Conservation (phyloP, 805 yeast genomes). For the Blastobotrys americana region DNA sequence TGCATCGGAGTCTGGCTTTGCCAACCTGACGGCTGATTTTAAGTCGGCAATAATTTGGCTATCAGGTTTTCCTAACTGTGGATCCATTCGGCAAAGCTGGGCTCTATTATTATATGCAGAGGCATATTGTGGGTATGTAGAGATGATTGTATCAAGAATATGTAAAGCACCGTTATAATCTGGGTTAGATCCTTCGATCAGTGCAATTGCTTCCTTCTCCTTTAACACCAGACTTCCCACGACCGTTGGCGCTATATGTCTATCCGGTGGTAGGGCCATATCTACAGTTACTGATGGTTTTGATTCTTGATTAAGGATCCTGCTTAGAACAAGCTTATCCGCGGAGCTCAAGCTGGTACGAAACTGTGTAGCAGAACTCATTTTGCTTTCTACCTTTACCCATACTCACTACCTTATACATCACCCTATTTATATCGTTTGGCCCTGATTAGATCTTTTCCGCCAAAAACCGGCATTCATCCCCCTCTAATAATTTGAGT, state of each 20-base stretch:
- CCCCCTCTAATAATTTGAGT: no score
- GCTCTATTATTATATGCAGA: slow-evolving; percentile 32
- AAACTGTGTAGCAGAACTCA: no score
- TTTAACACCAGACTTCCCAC: slow-evolving; percentile 16
- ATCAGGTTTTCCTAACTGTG: background rate
- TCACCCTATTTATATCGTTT: no score
- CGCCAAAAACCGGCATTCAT: no score
- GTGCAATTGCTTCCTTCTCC: slow-evolving; percentile 22
- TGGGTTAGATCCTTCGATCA: slow-evolving; percentile 11
- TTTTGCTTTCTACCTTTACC: no score
- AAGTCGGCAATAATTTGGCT: slow-evolving; percentile 19
- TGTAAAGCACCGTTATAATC: slow-evolving; percentile 12
- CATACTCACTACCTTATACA: no score
- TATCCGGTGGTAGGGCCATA: slow-evolving; percentile 21
- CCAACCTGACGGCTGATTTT: slow-evolving; percentile 24
- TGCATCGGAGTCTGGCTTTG: slow-evolving; percentile 14
- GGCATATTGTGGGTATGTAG: slow-evolving; percentile 26
- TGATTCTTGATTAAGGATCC: no score
- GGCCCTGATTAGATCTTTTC: no score
- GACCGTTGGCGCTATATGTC: slow-evolving; percentile 11
- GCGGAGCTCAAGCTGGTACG: no score
- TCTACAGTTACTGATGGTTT: slow-evolving; percentile 19
- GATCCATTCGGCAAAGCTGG: slow-evolving; percentile 19
- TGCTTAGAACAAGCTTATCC: no score
- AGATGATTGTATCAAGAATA: slow-evolving; percentile 19